A percentile compares a stretch with the other conserved stretches of the same genome.
Evolutionary conservation across 2,329 filamentous ascomycete species (phyloP).

Genomic region (Orbilia oligospora): DNA sequence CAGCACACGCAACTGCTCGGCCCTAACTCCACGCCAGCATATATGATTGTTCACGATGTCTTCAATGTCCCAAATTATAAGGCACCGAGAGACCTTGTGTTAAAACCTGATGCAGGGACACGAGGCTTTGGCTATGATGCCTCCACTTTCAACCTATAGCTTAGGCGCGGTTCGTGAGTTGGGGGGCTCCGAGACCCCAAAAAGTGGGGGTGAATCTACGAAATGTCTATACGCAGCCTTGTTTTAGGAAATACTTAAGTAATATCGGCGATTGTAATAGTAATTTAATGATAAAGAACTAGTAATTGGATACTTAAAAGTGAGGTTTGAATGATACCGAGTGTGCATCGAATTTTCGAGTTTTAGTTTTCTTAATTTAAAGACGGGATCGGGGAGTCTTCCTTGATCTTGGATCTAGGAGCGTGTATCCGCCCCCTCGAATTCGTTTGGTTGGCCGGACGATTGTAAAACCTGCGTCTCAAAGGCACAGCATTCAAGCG

Average conservation of each 20-base stretch:
- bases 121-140: conserved; percentile 43
- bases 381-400: too few species aligned
- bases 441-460: too few species aligned
- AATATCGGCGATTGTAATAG: neutral
- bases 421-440: too few species aligned
- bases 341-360: too few species aligned
- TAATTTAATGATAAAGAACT: conserved; percentile 1
- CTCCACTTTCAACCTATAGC: conserved; percentile 29
- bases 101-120: conserved; percentile 17
- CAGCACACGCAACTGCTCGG: conserved; percentile 49
- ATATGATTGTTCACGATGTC: conserved; percentile 29
- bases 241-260: neutral
- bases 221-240: neutral
- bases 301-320: neutral
- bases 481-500: too few species aligned
- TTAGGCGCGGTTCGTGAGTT: neutral
- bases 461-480: too few species aligned
- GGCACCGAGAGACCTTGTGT: conserved; percentile 23
- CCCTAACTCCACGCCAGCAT: conserved; percentile 30
- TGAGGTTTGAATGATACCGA: too few species aligned
- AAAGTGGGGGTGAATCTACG: neutral
- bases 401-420: too few species aligned
- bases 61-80: conserved; percentile 43
- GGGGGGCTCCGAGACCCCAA: neutral
- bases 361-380: too few species aligned